Evolutionary conservation across 2,329 filamentous ascomycete species (phyloP).

Genomic region (Colletotrichum siamense): DNA sequence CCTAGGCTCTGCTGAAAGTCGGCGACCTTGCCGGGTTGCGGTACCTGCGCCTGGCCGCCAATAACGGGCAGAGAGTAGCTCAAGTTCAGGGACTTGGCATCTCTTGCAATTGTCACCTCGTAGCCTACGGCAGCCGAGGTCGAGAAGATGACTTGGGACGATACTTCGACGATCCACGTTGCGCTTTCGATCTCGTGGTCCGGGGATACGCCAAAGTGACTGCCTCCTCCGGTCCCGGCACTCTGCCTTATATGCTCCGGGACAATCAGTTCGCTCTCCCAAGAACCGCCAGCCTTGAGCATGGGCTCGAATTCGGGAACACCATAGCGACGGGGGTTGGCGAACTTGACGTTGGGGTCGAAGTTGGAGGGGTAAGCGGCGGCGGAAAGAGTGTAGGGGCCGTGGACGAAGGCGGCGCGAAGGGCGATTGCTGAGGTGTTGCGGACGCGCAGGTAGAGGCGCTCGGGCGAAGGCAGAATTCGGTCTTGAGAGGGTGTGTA

Average conservation of each 20-base stretch:
- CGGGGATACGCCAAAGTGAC: constrained; percentile 47
- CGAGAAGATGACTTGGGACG: constrained; percentile 94
- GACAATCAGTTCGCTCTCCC: constrained; percentile 80
- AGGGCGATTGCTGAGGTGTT: constrained; percentile 91
- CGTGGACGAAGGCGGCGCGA: constrained; percentile 94
- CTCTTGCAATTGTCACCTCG: constrained; percentile 84
- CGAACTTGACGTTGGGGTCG: constrained; percentile 80
- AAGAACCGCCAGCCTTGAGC: constrained; percentile 90
- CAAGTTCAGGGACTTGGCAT: constrained; percentile 80
- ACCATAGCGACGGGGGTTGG: constrained; percentile 72
- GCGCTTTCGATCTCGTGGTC: constrained; percentile 61
- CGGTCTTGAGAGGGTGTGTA: constrained; percentile 90
- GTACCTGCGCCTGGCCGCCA: constrained; percentile 51
- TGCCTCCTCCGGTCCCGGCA: constrained; percentile 54
- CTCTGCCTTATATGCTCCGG: constrained; percentile 78
- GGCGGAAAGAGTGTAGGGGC: constrained; percentile 89
- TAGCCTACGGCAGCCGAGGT: constrained; percentile 85
- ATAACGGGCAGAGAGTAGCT: constrained; percentile 54
- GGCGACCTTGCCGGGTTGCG: constrained; percentile 72
- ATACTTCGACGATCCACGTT: constrained; percentile 89
- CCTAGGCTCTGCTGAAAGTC: constrained; percentile 74
- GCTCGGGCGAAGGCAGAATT: constrained; percentile 83
- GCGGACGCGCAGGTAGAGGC: constrained; percentile 85
- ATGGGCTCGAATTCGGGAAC: constrained; percentile 94
- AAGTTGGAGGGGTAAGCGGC: constrained; percentile 85